phyloP scores from a whole-genome alignment of 805 yeast species.

The Starmera dryadoides region DNA sequence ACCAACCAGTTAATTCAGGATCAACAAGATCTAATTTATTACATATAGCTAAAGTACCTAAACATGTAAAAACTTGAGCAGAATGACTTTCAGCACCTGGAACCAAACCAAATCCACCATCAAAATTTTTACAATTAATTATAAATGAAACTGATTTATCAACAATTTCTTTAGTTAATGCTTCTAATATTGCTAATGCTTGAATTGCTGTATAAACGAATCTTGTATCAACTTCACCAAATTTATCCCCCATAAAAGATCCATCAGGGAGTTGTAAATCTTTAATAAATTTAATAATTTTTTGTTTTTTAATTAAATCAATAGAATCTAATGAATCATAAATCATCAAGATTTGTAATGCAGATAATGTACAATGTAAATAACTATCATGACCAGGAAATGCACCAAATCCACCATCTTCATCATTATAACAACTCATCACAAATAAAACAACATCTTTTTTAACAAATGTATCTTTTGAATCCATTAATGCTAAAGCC shows the following conservation, averaged over 20 bases:
- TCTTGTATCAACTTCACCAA: constrained; percentile 90
- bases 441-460: constrained; percentile 65
- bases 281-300: constrained; percentile 30
- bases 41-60: constrained; percentile 72
- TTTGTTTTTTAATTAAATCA: constrained; percentile 19
- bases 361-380: constrained; percentile 76
- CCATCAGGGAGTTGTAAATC: constrained; percentile 42
- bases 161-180: constrained; percentile 45
- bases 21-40: constrained; percentile 42
- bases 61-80: constrained; percentile 83
- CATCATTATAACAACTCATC: constrained; percentile 49
- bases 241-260: constrained; percentile 81
- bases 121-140: constrained; percentile 73
- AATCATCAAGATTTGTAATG: constrained; percentile 69
- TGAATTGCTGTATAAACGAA: constrained; percentile 81
- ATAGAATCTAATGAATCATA: constrained; percentile 50
- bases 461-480: constrained; percentile 49
- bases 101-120: constrained; percentile 89
- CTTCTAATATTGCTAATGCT: constrained; percentile 61
- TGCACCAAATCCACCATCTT: constrained; percentile 81
- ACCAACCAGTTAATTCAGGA: constrained; percentile 54
- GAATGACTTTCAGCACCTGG: constrained; percentile 97
- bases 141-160: constrained; percentile 64
- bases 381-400: constrained; percentile 89
- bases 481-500: constrained; percentile 56